phyloP scores from a whole-genome alignment of 208 protist genomes.

The Leishmania braziliensis region DNA sequence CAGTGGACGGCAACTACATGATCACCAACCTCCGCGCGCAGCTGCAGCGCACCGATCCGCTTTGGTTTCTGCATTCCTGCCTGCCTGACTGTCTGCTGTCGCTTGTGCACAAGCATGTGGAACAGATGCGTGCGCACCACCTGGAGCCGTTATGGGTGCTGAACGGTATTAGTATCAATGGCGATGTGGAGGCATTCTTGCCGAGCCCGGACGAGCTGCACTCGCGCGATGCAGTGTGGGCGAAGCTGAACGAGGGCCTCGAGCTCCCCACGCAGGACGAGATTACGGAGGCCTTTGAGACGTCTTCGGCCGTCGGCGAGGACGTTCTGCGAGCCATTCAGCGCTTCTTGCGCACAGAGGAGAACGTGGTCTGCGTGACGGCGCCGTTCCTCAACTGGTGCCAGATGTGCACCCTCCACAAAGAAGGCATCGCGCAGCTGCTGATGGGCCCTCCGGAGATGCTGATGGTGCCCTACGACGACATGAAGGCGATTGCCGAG shows the following conservation, averaged over 20 bases:
- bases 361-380: slow-evolving; percentile 69
- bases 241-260: slow-evolving; percentile 51
- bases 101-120: slow-evolving; percentile 69
- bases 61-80: slow-evolving; percentile 85
- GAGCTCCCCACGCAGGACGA: slow-evolving; percentile 43
- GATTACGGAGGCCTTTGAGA: slow-evolving; percentile 75
- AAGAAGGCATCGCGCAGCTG: slow-evolving; percentile 73
- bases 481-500: slow-evolving; percentile 73
- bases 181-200: slow-evolving; percentile 82
- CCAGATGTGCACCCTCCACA: slow-evolving; percentile 83
- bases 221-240: slow-evolving; percentile 69
- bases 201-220: slow-evolving; percentile 56
- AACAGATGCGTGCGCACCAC: slow-evolving; percentile 56
- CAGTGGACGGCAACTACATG: slow-evolving; percentile 83
- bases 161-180: slow-evolving; percentile 78
- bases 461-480: slow-evolving; percentile 79
- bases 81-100: slow-evolving; percentile 68
- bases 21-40: slow-evolving; percentile 63
- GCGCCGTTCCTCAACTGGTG: slow-evolving; percentile 88
- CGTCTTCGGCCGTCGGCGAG: slow-evolving; percentile 60
- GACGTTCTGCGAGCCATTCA: slow-evolving; percentile 82
- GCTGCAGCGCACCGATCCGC: slow-evolving; percentile 60
- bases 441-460: slow-evolving; percentile 82
- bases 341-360: slow-evolving; percentile 69
- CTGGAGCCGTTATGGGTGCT: slow-evolving; percentile 88